Evolutionary conservation across 257 asterid genomes (phyloP).

Genomic region (Ophiorrhiza pumila): DNA sequence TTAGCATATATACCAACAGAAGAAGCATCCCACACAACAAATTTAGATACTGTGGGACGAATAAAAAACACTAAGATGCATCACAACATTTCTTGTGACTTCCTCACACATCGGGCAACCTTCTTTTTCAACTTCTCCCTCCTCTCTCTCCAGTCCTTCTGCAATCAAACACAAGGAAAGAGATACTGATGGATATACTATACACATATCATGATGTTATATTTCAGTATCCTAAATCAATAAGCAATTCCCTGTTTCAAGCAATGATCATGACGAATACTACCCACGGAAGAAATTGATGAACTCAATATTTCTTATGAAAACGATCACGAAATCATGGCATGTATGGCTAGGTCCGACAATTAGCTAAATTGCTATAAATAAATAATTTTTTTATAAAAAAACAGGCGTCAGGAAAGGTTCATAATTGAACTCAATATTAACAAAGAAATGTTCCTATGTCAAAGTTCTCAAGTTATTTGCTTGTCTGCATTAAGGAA

Average conservation of each 20-base stretch:
- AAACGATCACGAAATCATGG: too few species aligned
- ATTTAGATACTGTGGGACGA: not conserved
- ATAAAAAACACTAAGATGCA: not conserved
- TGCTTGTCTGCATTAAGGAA: not conserved
- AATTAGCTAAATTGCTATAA: not conserved
- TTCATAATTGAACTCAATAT: not conserved
- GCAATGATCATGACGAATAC: too few species aligned
- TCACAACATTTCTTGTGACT: conserved; percentile 76
- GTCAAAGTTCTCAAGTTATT: not conserved
- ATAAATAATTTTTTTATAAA: too few species aligned
- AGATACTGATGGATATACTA: not conserved
- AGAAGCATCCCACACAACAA: not conserved
- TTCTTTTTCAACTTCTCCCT: conserved; percentile 82
- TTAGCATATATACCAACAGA: not conserved
- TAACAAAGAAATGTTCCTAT: not conserved
- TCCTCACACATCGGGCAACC: conserved; percentile 88
- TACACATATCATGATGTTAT: not conserved
- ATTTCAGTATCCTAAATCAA: not conserved
- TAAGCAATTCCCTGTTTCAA: not conserved
- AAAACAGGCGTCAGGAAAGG: not conserved
- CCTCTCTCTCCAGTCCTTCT: conserved; percentile 90
- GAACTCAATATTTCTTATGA: too few species aligned
- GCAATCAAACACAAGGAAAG: conserved; percentile 23
- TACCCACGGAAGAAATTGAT: too few species aligned
- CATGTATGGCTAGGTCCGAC: not conserved